These are phyloP conservation scores for Nicotiana tomentosiformis DNA, from an alignment of 257 asterid species.

Conservation along the genomic window DNA sequence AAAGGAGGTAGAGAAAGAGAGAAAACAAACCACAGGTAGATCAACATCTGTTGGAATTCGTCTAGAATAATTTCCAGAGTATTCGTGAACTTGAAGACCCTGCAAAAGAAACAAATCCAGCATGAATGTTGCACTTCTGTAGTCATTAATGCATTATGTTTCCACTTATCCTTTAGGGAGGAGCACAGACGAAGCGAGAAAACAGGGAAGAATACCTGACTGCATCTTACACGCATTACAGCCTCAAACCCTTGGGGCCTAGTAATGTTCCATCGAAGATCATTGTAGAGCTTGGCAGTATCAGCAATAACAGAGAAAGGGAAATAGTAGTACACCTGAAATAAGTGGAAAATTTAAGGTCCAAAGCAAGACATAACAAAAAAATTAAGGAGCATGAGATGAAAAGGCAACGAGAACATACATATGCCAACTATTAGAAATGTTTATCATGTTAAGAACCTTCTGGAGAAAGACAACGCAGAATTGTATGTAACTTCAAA, in stretches of 20 bases:
- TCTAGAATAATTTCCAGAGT: constrained; percentile 82
- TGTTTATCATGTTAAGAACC: background rate
- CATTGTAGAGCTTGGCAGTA: constrained; percentile 87
- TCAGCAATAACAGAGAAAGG: constrained; percentile 96
- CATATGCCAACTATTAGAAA: background rate
- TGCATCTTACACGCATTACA: constrained; percentile 99
- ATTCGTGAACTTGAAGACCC: constrained; percentile 98
- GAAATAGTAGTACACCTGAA: constrained; percentile 78
- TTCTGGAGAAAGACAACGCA: background rate
- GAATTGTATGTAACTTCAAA: background rate
- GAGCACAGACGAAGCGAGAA: constrained; percentile 13
- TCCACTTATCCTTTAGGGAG: background rate
- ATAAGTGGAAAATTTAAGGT: constrained; percentile 4
- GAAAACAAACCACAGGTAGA: constrained; percentile 70
- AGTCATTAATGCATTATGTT: background rate
- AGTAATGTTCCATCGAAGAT: constrained; percentile 93
- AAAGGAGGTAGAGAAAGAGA: constrained; percentile 28
- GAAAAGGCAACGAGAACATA: background rate
- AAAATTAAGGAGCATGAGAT: background rate
- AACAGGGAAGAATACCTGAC: constrained; percentile 57
- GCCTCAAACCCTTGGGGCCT: constrained; percentile 99
- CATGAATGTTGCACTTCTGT: background rate
- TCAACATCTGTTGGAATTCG: constrained; percentile 96
- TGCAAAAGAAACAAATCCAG: constrained; percentile 15
- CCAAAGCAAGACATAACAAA: background rate